Evolutionary conservation across 2,329 filamentous ascomycete genomes (phyloP).

Genomic region (Claviceps digitariae): DNA sequence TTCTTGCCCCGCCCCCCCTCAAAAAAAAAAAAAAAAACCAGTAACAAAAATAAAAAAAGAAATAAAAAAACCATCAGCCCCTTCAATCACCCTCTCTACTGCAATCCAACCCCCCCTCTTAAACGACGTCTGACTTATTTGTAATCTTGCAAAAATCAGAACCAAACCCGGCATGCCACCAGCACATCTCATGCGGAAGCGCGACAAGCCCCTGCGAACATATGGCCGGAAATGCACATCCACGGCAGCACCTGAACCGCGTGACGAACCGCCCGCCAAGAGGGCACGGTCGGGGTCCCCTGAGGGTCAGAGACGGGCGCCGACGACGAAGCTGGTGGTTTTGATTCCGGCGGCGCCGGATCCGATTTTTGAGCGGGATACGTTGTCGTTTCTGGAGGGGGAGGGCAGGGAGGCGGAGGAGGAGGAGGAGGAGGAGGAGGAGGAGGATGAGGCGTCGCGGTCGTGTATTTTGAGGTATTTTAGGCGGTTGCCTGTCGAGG

Average conservation of each 20-base stretch:
- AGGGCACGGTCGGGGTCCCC: slow-evolving; percentile 10
- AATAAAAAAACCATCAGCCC: no score
- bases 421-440: background rate
- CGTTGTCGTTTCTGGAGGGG: background rate
- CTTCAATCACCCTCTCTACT: no score
- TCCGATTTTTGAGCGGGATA: background rate
- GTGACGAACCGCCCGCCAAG: slow-evolving; percentile 15
- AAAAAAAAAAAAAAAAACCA: no score
- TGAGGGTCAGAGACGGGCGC: background rate
- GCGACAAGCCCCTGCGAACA: slow-evolving; percentile 24
- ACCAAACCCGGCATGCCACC: slow-evolving; percentile 16
- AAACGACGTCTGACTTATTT: no score
- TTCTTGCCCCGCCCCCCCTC: no score
- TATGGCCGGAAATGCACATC: slow-evolving; percentile 23
- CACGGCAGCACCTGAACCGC: slow-evolving; percentile 9
- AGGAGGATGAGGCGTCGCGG: slow-evolving; percentile 4
- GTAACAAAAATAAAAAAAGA: no score
- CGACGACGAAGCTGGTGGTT: background rate
- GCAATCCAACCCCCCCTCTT: no score
- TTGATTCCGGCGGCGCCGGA: background rate
- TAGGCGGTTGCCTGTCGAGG: slow-evolving; percentile 16
- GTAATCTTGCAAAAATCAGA: slow-evolving; percentile 80
- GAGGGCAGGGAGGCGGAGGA: background rate
- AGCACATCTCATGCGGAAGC: slow-evolving; percentile 13
- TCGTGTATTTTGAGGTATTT: slow-evolving; percentile 29